Evolutionary conservation across 192 early-diverging fungal genomes (phyloP).

Genomic region (Geranomyces michiganensis): DNA sequence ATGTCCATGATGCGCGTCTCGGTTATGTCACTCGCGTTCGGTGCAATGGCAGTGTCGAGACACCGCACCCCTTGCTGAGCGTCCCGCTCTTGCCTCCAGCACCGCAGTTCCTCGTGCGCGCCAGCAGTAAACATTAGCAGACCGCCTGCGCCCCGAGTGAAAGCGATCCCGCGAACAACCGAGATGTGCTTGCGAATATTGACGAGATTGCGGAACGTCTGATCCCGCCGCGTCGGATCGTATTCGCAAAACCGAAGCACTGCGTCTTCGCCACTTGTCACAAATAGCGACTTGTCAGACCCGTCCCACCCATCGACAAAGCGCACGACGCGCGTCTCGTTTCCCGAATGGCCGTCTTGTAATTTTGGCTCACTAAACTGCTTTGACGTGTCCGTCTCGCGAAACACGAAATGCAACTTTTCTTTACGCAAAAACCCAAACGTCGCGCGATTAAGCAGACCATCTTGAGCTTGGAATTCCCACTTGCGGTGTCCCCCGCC

Average conservation of each 20-base stretch:
- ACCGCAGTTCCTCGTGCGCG: constrained; percentile 63
- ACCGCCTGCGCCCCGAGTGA: constrained; percentile 24
- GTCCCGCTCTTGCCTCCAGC: constrained; percentile 58
- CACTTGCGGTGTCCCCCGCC: constrained; percentile 75
- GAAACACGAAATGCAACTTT: constrained; percentile 27
- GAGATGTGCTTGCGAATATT: constrained; percentile 54
- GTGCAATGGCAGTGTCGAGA: constrained; percentile 50
- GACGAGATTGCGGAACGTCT: neutral
- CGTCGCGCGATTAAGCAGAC: constrained; percentile 48
- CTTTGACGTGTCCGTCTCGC: constrained; percentile 30
- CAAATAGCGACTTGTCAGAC: neutral
- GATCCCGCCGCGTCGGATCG: neutral
- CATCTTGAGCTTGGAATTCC: constrained; percentile 61
- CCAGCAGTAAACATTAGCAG: constrained; percentile 62
- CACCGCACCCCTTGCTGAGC: constrained; percentile 42
- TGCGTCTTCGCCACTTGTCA: constrained; percentile 41
- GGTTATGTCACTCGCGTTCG: constrained; percentile 51
- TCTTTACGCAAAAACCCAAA: constrained; percentile 64
- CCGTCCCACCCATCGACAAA: constrained; percentile 34
- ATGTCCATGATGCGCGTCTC: constrained; percentile 82
- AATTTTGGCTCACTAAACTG: constrained; percentile 60
- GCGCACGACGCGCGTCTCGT: constrained; percentile 61
- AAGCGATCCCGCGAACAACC: constrained; percentile 54
- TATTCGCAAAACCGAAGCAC: constrained; percentile 39
- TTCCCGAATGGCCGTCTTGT: constrained; percentile 63